These are phyloP conservation scores for Ogataea hybrid DNA, from an alignment of 1,139 yeast species.

Conservation along the genomic window DNA sequence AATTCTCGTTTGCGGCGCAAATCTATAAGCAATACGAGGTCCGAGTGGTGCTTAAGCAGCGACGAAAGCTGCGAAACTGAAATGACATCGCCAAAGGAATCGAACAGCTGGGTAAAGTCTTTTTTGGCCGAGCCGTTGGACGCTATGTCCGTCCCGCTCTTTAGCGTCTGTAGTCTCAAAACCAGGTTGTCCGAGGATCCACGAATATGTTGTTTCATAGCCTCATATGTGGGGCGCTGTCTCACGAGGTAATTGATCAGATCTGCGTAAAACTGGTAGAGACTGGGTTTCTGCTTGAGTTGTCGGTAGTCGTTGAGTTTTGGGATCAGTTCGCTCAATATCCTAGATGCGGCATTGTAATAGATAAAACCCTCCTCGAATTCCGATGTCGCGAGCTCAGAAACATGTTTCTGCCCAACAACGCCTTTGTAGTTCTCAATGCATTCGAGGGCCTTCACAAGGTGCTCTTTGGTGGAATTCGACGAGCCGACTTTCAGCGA, in stretches of 20 bases:
- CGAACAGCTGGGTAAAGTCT: neutral
- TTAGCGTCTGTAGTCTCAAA: slow-evolving; percentile 16
- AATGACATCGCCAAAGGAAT: slow-evolving; percentile 11
- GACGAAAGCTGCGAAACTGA: slow-evolving; percentile 24
- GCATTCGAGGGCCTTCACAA: slow-evolving; percentile 26
- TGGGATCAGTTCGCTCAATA: slow-evolving; percentile 26
- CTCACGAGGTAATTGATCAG: slow-evolving; percentile 21
- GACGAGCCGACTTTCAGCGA: slow-evolving; percentile 11
- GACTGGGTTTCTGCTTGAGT: slow-evolving; percentile 11
- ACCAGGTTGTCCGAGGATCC: slow-evolving; percentile 11
- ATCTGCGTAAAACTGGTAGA: slow-evolving; percentile 21
- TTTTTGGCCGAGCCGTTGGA: neutral
- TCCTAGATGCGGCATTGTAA: slow-evolving; percentile 25
- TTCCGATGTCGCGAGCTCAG: slow-evolving; percentile 1
- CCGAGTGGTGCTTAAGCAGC: slow-evolving; percentile 21
- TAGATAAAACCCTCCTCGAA: slow-evolving; percentile 25
- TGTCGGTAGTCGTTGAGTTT: slow-evolving; percentile 16
- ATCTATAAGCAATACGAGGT: slow-evolving; percentile 49
- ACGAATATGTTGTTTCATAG: slow-evolving; percentile 12
- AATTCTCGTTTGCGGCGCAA: slow-evolving; percentile 49
- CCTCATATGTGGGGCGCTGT: slow-evolving; percentile 18
- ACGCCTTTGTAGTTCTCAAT: slow-evolving; percentile 22
- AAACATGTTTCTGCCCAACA: slow-evolving; percentile 5
- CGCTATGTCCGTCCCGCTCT: slow-evolving; percentile 7
- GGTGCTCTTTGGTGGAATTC: slow-evolving; percentile 17